Evolutionary conservation across 1,284 basidiomycete species (phyloP).

Genomic region (Dichomitus squalens): DNA sequence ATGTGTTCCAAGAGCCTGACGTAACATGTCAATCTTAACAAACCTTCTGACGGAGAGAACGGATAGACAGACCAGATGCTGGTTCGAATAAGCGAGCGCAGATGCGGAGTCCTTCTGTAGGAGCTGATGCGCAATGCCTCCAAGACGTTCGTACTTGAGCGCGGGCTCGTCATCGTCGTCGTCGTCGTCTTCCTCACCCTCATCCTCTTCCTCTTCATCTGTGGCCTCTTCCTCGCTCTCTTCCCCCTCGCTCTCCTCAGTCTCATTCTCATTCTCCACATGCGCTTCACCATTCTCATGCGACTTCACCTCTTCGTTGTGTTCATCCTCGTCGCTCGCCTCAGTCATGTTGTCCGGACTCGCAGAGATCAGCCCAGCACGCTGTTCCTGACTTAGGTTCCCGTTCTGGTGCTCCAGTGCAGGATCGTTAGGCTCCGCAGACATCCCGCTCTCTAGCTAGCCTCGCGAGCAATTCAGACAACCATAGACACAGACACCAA

Average conservation of each 20-base stretch:
- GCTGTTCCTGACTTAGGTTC: background rate
- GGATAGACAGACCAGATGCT: conserved; percentile 63
- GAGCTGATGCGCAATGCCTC: conserved; percentile 76
- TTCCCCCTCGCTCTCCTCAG: background rate
- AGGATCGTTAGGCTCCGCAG: conserved; percentile 8
- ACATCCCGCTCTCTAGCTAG: conserved; percentile 11
- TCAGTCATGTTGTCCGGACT: conserved; percentile 27
- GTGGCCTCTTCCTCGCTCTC: conserved; percentile 18
- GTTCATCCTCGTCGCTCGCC: conserved; percentile 10
- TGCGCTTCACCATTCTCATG: conserved; percentile 5
- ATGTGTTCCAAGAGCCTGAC: conserved; percentile 87
- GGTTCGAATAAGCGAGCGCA: conserved; percentile 76
- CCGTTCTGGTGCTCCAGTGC: conserved; percentile 3
- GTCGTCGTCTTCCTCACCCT: conserved; percentile 56
- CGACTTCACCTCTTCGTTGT: conserved; percentile 9
- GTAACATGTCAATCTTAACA: background rate
- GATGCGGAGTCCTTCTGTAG: conserved; percentile 89
- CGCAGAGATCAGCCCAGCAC: conserved; percentile 14
- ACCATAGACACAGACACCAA: conserved; percentile 5
- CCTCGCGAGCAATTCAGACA: background rate
- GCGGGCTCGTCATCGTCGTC: conserved; percentile 83
- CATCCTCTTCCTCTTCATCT: conserved; percentile 42
- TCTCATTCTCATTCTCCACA: background rate
- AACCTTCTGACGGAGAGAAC: background rate
- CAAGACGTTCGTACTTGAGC: conserved; percentile 88